Conservation (phyloP, 2,329 filamentous ascomycete genomes). For the Fusarium graminum region DNA sequence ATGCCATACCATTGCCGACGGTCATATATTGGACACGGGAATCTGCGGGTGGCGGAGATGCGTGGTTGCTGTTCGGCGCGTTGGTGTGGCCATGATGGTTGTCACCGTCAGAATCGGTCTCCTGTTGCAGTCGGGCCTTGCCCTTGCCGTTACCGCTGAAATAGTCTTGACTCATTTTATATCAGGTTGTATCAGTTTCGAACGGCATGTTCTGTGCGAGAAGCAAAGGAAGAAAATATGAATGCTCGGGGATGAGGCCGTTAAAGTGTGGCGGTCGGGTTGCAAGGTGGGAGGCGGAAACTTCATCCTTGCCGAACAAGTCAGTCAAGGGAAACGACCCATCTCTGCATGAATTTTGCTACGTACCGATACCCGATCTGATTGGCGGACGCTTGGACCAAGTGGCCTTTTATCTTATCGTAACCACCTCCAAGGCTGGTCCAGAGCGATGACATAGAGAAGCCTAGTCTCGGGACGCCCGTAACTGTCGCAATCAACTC, state of each 20-base stretch:
- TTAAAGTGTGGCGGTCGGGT: constrained; percentile 37
- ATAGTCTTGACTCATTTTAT: constrained; percentile 72
- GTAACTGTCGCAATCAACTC: constrained; percentile 28
- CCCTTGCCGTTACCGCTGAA: constrained; percentile 68
- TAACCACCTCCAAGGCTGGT: constrained; percentile 28
- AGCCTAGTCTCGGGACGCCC: constrained; percentile 36
- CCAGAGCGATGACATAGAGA: constrained; percentile 36
- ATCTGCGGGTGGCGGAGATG: constrained; percentile 44
- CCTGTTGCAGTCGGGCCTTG: constrained; percentile 58
- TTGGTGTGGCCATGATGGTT: constrained; percentile 42
- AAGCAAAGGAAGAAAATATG: constrained; percentile 32
- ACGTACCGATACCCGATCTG: constrained; percentile 44
- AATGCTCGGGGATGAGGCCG: constrained; percentile 37
- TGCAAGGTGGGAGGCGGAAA: constrained; percentile 29
- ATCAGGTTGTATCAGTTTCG: constrained; percentile 40
- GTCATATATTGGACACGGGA: constrained; percentile 81
- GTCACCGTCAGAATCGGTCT: constrained; percentile 45
- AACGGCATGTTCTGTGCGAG: constrained; percentile 53
- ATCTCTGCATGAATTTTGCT: constrained; percentile 53
- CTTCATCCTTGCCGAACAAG: constrained; percentile 31
- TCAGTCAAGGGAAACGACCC: constrained; percentile 37
- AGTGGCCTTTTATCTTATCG: constrained; percentile 48
- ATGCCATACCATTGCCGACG: constrained; percentile 84
- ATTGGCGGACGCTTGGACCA: constrained; percentile 49
- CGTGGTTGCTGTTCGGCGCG: constrained; percentile 46